Base-by-base conservation (phyloP, 805 yeast genomes). In the Wickerhamomyces xylosicus region DNA sequence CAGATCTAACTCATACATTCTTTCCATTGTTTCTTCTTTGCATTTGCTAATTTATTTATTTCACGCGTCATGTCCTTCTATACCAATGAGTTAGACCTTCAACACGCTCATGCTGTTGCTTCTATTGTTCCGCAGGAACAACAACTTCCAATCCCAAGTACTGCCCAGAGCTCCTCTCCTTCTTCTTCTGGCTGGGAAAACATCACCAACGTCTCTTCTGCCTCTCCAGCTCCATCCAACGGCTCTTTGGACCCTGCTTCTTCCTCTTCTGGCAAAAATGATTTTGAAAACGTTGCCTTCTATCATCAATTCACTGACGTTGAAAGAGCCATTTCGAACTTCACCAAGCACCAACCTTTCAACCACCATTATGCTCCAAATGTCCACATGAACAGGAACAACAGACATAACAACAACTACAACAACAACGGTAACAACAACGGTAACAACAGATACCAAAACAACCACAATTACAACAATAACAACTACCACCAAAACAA, bases 301-400 rank as follows among this genome's bases (percentile, higher is more conserved):
- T 44, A 41, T 15, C 35, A 45, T 33, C 59, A 54, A 37, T 47
- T 54, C 33, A 39, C 43, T 32, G 59, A 54, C 34, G 53, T 54
- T 22, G 59, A 54, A 31, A 52, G 48, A 35, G 59, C 59, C 18
- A 48, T 54, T 13, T 36, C 57, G 0, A 54, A 54, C 36, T 52
- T 47, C 41, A 52, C 53, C 22, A 54, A 54, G 37, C 57, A 53
- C 36, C 58, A 54, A 37, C 57, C 49, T 14, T 54, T 51, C 45
- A 54, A 50, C 38, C 57, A 53, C 31, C 57, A 53, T 40, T 54
- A 54, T 38, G 56, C 58, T 15, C 59, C 58, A 33, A 54, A 54
- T 37, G 52, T 53, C 14, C 48, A 48, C 36, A 33, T 46, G 19
- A 47, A 45, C 32, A 46, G 47, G 42, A 47, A 39, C 36, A 31